Percentiles rank a stretch among this genome's conserved stretches.
Evolutionary conservation across 805 yeast species (phyloP).

Genomic region (Candida oleophila): DNA sequence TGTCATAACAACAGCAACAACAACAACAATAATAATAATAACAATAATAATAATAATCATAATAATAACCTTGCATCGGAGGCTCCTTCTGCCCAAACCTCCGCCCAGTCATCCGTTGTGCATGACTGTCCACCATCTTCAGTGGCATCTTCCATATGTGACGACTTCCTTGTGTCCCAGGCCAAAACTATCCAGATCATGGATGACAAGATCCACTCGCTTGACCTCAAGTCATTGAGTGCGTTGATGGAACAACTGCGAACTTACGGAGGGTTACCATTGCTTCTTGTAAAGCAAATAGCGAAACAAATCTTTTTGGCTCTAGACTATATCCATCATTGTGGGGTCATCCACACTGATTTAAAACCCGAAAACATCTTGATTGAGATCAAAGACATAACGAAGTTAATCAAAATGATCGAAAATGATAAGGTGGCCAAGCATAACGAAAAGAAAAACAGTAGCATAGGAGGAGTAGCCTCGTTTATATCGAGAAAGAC

Average conservation of each 20-base stretch:
- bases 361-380: constrained; percentile 42
- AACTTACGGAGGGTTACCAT: constrained; percentile 53
- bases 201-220: constrained; percentile 10
- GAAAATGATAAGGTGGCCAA: constrained; percentile 30
- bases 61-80: neutral
- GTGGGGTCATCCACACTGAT: constrained; percentile 41
- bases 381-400: constrained; percentile 45
- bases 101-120: neutral
- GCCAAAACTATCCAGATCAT: constrained; percentile 1
- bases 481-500: neutral
- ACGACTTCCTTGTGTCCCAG: neutral
- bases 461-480: too few relatives aligned
- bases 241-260: constrained; percentile 35
- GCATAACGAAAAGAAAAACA: constrained; percentile 6
- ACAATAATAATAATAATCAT: neutral
- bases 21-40: constrained; percentile 10
- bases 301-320: constrained; percentile 55
- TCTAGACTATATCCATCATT: constrained; percentile 55
- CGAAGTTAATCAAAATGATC: constrained; percentile 44
- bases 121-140: neutral
- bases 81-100: neutral
- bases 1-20: constrained; percentile 3
- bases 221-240: constrained; percentile 21
- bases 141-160: constrained; percentile 3
- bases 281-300: constrained; percentile 53